Conservation (phyloP, 208 protist genomes). For the Acanthamoeba lenticulata region DNA sequence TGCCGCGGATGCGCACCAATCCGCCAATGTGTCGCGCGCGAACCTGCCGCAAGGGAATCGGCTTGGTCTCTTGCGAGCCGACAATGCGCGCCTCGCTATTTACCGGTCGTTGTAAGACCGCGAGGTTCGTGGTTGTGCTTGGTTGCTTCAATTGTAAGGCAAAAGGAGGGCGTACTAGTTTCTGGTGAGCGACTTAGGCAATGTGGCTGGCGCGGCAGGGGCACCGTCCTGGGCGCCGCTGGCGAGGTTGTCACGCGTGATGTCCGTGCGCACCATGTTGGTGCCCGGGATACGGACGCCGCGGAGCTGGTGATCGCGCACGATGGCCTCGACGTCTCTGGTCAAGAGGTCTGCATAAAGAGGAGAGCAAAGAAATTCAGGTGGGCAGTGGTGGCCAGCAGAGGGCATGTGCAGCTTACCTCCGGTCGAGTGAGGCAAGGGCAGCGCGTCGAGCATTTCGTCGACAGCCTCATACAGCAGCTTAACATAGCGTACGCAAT, state of each 20-base stretch:
- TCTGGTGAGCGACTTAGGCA: not conserved
- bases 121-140: too few species aligned
- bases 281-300: not conserved
- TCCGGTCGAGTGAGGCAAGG: not conserved
- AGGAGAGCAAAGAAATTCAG: not conserved
- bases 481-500: not conserved
- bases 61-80: not conserved
- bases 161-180: not conserved
- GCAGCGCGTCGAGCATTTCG: not conserved
- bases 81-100: not conserved
- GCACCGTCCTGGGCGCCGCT: not conserved
- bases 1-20: conserved; percentile 82
- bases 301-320: not conserved
- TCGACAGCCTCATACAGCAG: not conserved
- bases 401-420: not conserved
- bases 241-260: not conserved
- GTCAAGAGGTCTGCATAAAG: not conserved
- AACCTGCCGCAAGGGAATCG: conserved; percentile 72
- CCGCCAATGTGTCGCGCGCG: conserved; percentile 79
- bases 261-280: not conserved
- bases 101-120: not conserved
- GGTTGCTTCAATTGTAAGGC: not conserved
- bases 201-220: not conserved
- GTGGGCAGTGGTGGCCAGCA: not conserved
- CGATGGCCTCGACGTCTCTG: not conserved